Base-by-base conservation (phyloP, 1,139 yeast genomes). In the Geotrichum bryndzae region DNA sequence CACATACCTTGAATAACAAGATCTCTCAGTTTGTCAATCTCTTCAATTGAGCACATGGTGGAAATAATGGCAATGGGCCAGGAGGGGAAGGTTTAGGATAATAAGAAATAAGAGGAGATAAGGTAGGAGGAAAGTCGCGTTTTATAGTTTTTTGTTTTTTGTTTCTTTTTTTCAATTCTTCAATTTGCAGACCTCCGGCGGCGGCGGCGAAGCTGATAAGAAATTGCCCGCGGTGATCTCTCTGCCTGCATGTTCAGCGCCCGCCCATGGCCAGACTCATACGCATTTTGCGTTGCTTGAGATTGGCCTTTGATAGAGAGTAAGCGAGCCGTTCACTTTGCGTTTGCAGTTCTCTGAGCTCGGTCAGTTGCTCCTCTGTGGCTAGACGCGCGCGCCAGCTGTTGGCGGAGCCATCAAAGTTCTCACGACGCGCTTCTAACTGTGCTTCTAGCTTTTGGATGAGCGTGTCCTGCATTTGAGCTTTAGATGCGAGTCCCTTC, bases 291-390 rank as follows among this genome's bases (percentile, higher is more conserved):
- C 69, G 67, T 60, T 68, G 67, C 63, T 74, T 74, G 62, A 76
- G 63, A 57, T 72, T 73, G 51, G 70, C 66, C 48, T 72, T 68
- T 13, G 74, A 74, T 53, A 73, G 61, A 45, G 73, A 73, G 65
- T 71, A 77, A 61, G 68, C 70, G 58, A 80, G 68, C 46, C 76
- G 69, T 56, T 77, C 79, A 59, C 74, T 74, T 65, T 73, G 73
- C 54, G 68, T 66, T 61, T 74, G 75, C 54, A 80, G 68, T 57
- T 70, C 69, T 63, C 73, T 73, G 60, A 79, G 65, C 57, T 68
- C 70, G 23, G 74, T 77, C 61, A 77, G 54, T 61, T 79, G 79
- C 56, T 73, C 77, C 4, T 70, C 72, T 0, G 78, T 71, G 1
- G 76, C 69, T 3, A 72, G 67, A 5, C 29, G 41, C 10, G 57